These are phyloP conservation scores for Salmacisia buchloeana DNA, from an alignment of 1,284 basidiomycete species.

Conservation along the genomic window DNA sequence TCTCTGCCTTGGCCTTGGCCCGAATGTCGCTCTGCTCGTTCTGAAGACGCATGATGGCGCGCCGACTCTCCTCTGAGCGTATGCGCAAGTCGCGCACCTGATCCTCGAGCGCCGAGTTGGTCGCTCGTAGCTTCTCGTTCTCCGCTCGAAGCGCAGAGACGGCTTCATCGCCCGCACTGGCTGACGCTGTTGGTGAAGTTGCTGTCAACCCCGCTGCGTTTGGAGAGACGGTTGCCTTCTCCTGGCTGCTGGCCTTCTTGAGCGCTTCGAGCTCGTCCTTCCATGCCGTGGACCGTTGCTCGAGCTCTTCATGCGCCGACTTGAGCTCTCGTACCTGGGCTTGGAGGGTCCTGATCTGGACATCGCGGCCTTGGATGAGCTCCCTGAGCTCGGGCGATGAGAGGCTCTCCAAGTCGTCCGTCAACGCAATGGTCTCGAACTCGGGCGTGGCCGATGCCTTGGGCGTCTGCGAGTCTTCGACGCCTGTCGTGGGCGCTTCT, in stretches of 20 bases:
- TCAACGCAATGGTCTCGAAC: too few relatives aligned
- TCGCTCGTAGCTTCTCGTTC: not conserved
- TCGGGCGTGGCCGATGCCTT: too few relatives aligned
- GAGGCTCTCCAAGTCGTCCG: too few relatives aligned
- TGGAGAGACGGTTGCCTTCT: constrained; percentile 12
- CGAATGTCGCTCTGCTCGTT: constrained; percentile 19
- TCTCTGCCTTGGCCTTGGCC: constrained; percentile 30
- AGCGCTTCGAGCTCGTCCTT: constrained; percentile 37
- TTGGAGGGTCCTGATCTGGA: not conserved
- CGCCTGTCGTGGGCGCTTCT: too few relatives aligned
- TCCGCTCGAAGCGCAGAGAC: not conserved
- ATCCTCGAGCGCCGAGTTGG: constrained; percentile 12
- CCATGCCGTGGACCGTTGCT: constrained; percentile 34
- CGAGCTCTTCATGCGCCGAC: constrained; percentile 28
- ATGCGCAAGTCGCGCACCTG: constrained; percentile 41
- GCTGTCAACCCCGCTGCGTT: constrained; percentile 19
- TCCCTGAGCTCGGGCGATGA: not conserved
- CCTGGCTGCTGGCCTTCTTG: constrained; percentile 20
- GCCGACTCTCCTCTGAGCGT: constrained; percentile 39
- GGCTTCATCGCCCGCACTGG: constrained; percentile 31
- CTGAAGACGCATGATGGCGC: constrained; percentile 45
- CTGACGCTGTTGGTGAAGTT: not conserved
- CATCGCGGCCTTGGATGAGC: not conserved
- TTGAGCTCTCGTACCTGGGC: constrained; percentile 27
- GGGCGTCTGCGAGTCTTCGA: too few relatives aligned